phyloP scores from a whole-genome alignment of 257 asterid species.

The Capsicum baccatum region DNA sequence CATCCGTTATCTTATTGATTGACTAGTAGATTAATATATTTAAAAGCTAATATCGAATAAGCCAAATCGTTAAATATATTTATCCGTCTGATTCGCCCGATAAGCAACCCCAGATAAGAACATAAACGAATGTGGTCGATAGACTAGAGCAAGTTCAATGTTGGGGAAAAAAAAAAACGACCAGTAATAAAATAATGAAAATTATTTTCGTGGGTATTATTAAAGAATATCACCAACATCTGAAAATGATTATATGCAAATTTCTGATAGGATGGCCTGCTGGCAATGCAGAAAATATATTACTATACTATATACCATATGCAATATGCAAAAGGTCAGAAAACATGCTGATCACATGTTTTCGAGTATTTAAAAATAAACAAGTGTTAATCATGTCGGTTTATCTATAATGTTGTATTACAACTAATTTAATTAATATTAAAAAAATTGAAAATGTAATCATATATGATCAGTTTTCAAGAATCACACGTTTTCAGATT shows the following conservation, averaged over 20 bases:
- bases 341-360: conserved; percentile 14
- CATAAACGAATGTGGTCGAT: neutral
- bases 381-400: neutral
- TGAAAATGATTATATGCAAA: neutral
- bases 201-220: neutral
- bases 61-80: no score
- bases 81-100: no score
- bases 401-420: neutral
- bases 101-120: neutral
- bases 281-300: neutral
- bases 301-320: neutral
- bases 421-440: neutral
- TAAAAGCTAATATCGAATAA: no score
- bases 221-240: neutral
- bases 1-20: no score
- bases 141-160: neutral
- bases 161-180: no score
- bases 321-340: neutral
- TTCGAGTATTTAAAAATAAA: neutral
- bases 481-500: neutral
- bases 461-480: neutral
- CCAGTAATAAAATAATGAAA: neutral
- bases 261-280: neutral
- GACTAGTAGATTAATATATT: no score
- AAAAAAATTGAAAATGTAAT: neutral